phyloP scores from a whole-genome alignment of 73 alveolate species.

The Paramecium bursaria region DNA sequence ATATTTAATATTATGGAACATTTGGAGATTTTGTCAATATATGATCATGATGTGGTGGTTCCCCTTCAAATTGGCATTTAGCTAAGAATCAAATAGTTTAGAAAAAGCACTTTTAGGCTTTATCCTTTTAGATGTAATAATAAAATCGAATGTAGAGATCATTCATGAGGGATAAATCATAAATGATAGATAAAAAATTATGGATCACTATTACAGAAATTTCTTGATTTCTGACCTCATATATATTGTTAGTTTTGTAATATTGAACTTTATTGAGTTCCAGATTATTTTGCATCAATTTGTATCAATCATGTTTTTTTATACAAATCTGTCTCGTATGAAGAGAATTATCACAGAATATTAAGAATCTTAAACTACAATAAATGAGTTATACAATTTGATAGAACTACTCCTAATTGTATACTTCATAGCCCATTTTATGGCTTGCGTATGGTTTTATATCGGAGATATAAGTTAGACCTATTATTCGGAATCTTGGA shows the following conservation, averaged over 20 bases:
- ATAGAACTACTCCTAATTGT: background rate
- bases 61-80: slow-evolving; percentile 35
- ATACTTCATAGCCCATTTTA: slow-evolving; percentile 30
- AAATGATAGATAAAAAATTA: background rate
- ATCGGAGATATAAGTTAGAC: background rate
- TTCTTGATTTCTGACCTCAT: background rate
- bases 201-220: background rate
- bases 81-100: background rate
- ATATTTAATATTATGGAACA: too few relatives aligned
- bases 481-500: background rate
- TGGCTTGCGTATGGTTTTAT: slow-evolving; percentile 53
- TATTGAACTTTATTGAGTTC: background rate
- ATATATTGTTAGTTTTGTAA: background rate
- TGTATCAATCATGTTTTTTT: background rate
- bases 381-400: background rate
- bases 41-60: slow-evolving; percentile 22
- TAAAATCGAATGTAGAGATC: slow-evolving; percentile 7
- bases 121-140: background rate
- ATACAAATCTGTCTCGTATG: background rate
- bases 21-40: background rate
- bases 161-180: slow-evolving; percentile 23
- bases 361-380: slow-evolving; percentile 15
- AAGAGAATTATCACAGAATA: background rate
- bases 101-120: background rate
- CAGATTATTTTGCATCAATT: background rate